Conservation (phyloP, 176 grass and related monocot species). For the Bromus sterilis region DNA sequence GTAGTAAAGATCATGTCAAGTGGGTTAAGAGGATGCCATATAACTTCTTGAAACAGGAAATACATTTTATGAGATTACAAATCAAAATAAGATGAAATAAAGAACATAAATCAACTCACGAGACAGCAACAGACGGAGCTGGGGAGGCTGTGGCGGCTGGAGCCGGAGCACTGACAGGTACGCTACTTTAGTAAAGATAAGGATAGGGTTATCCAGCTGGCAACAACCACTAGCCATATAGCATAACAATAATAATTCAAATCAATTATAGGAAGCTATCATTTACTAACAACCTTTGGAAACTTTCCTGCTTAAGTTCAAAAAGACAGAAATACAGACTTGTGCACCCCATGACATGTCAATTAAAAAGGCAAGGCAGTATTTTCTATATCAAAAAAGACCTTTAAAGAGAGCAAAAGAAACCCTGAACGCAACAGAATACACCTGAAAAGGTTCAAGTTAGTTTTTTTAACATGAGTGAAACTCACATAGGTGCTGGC, state of each 20-base stretch:
- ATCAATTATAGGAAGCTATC: not conserved
- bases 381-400: not conserved
- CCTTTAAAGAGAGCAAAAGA: not conserved
- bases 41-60: not conserved
- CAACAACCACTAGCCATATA: conserved; percentile 1
- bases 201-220: conserved; percentile 27
- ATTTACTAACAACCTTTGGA: not conserved
- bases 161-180: conserved; percentile 44
- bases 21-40: not conserved
- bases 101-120: conserved; percentile 43
- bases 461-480: not conserved
- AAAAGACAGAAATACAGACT: not conserved
- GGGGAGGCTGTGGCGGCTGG: conserved; percentile 48
- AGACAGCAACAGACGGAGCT: conserved; percentile 42
- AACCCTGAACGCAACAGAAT: not conserved
- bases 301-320: not conserved
- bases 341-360: not conserved
- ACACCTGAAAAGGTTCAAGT: not conserved
- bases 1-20: not conserved
- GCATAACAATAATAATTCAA: not conserved
- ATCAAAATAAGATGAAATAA: not conserved
- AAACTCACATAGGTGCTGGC: conserved; percentile 43
- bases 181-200: conserved; percentile 33
- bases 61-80: not conserved
- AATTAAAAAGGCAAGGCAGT: not conserved